Base-by-base conservation (phyloP, 1,284 basidiomycete species). In the Trichosporon ovoides region DNA sequence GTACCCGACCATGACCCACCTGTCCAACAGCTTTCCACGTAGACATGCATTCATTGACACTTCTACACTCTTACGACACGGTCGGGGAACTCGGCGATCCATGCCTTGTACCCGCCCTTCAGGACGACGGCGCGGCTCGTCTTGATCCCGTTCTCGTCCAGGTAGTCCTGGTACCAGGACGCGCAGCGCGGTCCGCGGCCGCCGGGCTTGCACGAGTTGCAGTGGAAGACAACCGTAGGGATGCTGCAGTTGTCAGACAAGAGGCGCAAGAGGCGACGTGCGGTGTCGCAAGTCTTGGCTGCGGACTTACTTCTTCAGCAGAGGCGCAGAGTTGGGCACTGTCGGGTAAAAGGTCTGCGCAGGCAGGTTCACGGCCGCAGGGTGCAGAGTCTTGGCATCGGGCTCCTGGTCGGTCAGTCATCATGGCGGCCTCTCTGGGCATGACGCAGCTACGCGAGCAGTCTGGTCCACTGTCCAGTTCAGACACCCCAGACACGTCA, bases 191-290 rank as follows among this genome's bases (percentile, higher is more conserved):
- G 72, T 0, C 74, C 74, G 7, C 74, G 68, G 1, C 70, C 72
- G 2, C 59, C 61, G 7, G 66, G 65, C n/a, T 18, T 50, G 53
- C 61, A 63, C 38, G 64, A 66, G 35, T 68, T 66, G 59, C 74
- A 76, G 65, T 76, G 74, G 58, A 76, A 74, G 52, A 74, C 62
- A 48, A 76, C 70, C 33, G 51, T 52, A 13, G 63, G 63, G 55
- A 61, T 59, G n/a, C 63, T 64, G 51, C 4, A 46, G n/a, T 4
- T 31, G 50, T 52, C 36, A 56, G 50, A 31, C 43, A n/a, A 16
- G 40, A 16, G 22, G n/a, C n/a, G n/a, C n/a, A 24, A 5, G 24
- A 12, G 7, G n/a, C n/a, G n/a, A n/a, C n/a, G n/a, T n/a, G n/a
- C n/a, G n/a, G 22, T 22, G 16, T 28, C 43, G n/a, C 7, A 7